These are phyloP conservation scores for Trichomonas gallinae DNA, from an alignment of 208 protist genomes.

Conservation along the genomic window DNA sequence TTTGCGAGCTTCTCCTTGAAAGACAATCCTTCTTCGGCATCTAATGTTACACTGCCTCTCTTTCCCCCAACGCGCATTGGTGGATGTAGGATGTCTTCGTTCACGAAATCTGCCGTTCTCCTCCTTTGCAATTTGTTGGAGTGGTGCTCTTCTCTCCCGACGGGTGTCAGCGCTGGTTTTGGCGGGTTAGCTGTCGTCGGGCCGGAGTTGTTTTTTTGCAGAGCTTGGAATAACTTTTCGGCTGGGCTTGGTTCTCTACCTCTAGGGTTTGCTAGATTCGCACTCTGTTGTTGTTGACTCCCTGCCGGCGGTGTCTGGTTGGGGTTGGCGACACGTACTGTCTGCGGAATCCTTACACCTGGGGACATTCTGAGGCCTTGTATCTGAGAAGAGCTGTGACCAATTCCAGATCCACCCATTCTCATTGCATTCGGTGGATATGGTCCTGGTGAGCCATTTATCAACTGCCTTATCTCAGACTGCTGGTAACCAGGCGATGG, in stretches of 20 bases:
- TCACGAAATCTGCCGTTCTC: background rate
- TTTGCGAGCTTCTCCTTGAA: background rate
- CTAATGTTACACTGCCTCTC: background rate
- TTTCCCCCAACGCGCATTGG: background rate
- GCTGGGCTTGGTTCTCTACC: background rate
- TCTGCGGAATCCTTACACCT: no score
- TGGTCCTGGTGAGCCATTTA: background rate
- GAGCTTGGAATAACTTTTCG: background rate
- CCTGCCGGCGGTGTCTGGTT: no score
- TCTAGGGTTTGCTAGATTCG: background rate
- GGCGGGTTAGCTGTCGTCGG: background rate
- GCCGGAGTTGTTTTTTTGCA: background rate
- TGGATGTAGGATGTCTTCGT: background rate
- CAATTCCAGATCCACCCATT: no score
- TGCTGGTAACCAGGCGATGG: background rate
- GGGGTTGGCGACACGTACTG: no score
- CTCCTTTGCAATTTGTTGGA: background rate
- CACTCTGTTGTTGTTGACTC: no score
- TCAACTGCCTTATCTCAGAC: background rate
- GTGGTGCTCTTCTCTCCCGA: background rate
- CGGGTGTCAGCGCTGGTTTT: background rate
- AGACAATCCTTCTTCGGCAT: background rate
- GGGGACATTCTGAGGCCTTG: no score
- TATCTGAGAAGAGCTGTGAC: no score
- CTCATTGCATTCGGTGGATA: no score